phyloP scores from a whole-genome alignment of 768 basidiomycete species.

The Calocybe cyanea region DNA sequence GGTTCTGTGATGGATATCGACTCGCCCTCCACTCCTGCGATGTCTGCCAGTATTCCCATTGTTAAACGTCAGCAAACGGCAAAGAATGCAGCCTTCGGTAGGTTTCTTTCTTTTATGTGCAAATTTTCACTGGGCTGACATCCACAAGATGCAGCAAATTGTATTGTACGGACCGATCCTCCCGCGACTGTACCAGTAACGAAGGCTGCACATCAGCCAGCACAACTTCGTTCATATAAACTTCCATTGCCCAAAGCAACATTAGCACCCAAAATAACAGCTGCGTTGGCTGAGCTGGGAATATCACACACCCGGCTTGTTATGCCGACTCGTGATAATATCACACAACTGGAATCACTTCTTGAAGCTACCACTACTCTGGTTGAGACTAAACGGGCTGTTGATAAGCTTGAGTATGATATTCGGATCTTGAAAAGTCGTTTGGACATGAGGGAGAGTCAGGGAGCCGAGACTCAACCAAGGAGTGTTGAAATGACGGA shows the following conservation, averaged over 20 bases:
- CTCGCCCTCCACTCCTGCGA: conserved; percentile 44
- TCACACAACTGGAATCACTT: conserved; percentile 67
- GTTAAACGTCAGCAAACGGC: conserved; percentile 43
- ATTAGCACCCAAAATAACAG: conserved; percentile 70
- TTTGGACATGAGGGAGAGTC: conserved; percentile 48
- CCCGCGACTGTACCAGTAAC: conserved; percentile 49
- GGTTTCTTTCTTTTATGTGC: background rate
- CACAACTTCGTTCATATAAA: conserved; percentile 83
- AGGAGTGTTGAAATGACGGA: conserved; percentile 42
- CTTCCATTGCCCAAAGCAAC: conserved; percentile 75
- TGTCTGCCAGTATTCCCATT: conserved; percentile 28
- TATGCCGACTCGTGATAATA: conserved; percentile 90
- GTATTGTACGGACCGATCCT: conserved; percentile 67
- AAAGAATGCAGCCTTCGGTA: conserved; percentile 61
- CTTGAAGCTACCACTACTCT: conserved; percentile 68
- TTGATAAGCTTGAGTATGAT: conserved; percentile 87
- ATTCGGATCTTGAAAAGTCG: conserved; percentile 66
- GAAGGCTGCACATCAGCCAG: conserved; percentile 78
- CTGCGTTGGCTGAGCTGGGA: conserved; percentile 73
- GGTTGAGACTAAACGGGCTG: conserved; percentile 84
- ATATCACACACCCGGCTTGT: conserved; percentile 72
- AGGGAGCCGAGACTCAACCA: conserved; percentile 30
- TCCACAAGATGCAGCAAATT: conserved; percentile 59
- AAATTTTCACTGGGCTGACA: conserved; percentile 12
- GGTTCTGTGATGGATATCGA: conserved; percentile 36